Conservation (phyloP, 225 moss, liverwort and hornwort genomes). For the Ulota crispa region DNA sequence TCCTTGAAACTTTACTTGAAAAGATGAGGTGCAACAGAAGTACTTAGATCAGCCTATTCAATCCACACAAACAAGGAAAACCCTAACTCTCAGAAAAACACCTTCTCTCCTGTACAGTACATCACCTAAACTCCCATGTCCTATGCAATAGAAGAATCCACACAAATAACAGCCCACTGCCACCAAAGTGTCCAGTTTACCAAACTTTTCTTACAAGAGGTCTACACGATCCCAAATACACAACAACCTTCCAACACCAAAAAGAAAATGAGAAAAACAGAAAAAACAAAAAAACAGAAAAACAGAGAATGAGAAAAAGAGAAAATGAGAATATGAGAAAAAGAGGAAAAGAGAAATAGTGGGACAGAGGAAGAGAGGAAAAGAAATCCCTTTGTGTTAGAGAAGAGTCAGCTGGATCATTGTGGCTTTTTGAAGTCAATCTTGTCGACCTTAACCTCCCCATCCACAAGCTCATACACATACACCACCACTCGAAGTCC, state of each 20-base stretch:
- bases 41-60: not conserved
- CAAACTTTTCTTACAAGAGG: slow-evolving; percentile 17
- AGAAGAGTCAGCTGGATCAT: slow-evolving; percentile 18
- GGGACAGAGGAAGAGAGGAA: too few relatives aligned
- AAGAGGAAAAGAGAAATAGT: too few relatives aligned
- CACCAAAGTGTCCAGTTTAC: not conserved
- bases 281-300: too few relatives aligned
- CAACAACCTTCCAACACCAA: slow-evolving; percentile 11
- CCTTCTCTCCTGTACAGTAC: slow-evolving; percentile 33
- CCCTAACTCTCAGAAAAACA: not conserved
- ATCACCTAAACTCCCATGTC: not conserved
- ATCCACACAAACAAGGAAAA: not conserved
- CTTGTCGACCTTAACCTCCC: slow-evolving; percentile 94
- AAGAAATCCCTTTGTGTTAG: not conserved
- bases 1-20: slow-evolving; percentile 6
- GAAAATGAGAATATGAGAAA: too few relatives aligned
- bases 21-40: not conserved
- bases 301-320: too few relatives aligned
- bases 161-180: not conserved
- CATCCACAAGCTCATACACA: slow-evolving; percentile 88
- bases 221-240: not conserved
- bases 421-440: slow-evolving; percentile 95
- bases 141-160: slow-evolving; percentile 3
- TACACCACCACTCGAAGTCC: slow-evolving; percentile 88
- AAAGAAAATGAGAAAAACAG: too few relatives aligned